Conservation (phyloP, 1,284 basidiomycete genomes). For the Neolentinus lepideus region DNA sequence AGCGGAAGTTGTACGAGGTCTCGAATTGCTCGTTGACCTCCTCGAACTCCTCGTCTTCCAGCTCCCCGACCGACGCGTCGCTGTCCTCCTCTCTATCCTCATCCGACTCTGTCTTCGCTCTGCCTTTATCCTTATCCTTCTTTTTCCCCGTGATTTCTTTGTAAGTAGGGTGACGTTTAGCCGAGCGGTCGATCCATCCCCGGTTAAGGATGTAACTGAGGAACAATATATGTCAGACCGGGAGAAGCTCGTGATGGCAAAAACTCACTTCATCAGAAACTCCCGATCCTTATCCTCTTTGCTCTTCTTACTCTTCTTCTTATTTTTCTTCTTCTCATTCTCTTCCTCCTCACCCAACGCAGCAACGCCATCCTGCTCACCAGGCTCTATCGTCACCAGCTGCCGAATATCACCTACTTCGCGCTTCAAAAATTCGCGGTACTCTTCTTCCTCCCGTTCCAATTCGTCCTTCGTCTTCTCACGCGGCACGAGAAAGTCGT, state of each 20-base stretch:
- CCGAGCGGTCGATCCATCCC: slow-evolving; percentile 85
- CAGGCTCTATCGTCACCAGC: slow-evolving; percentile 19
- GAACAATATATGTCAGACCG: not conserved
- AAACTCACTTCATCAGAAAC: slow-evolving; percentile 83
- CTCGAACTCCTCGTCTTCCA: slow-evolving; percentile 62
- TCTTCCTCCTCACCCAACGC: slow-evolving; percentile 20
- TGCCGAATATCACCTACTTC: slow-evolving; percentile 29
- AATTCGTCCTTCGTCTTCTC: slow-evolving; percentile 74
- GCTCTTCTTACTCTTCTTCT: slow-evolving; percentile 26
- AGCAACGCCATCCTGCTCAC: slow-evolving; percentile 20
- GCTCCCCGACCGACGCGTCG: slow-evolving; percentile 27
- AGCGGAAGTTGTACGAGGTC: slow-evolving; percentile 89
- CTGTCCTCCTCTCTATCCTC: slow-evolving; percentile 32
- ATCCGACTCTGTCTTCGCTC: slow-evolving; percentile 24
- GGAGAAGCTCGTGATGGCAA: not conserved
- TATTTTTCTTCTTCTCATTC: slow-evolving; percentile 24
- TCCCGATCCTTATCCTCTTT: slow-evolving; percentile 70
- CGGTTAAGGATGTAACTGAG: slow-evolving; percentile 88
- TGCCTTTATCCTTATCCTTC: slow-evolving; percentile 29
- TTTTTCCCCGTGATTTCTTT: slow-evolving; percentile 60
- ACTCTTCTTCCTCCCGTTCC: slow-evolving; percentile 74
- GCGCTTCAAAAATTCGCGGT: slow-evolving; percentile 71
- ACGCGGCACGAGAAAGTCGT: slow-evolving; percentile 63
- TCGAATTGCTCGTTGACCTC: slow-evolving; percentile 70
- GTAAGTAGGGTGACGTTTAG: slow-evolving; percentile 75